Percentiles rank a stretch among this genome's conserved stretches.
Evolutionary conservation across 768 basidiomycete species (phyloP).

Genomic region (Saitozyma sp.): DNA sequence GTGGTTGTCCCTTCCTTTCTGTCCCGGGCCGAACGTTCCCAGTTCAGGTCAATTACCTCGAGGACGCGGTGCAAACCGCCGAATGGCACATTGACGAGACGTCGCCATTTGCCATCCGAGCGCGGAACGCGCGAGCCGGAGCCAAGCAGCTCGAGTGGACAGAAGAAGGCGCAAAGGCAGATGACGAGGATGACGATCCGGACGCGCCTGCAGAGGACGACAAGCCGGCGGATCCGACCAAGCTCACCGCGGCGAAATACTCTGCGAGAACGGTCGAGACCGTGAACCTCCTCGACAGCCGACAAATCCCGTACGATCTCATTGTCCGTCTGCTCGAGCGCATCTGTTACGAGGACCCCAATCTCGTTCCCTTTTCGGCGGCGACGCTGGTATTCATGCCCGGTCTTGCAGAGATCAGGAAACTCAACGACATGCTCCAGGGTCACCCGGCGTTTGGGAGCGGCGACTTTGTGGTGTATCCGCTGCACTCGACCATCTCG

Average conservation of each 20-base stretch:
- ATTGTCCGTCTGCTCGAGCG: slow-evolving; percentile 78
- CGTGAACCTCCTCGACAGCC: slow-evolving; percentile 81
- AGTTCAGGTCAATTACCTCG: slow-evolving; percentile 78
- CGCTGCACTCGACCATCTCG: slow-evolving; percentile 88
- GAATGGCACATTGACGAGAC: slow-evolving; percentile 74
- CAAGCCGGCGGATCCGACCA: slow-evolving; percentile 43
- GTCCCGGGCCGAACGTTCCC: slow-evolving; percentile 96
- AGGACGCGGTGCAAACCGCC: slow-evolving; percentile 84
- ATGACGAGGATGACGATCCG: slow-evolving; percentile 66
- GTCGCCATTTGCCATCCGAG: slow-evolving; percentile 66
- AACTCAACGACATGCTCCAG: slow-evolving; percentile 73
- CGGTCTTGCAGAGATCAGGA: slow-evolving; percentile 88
- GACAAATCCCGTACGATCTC: slow-evolving; percentile 86
- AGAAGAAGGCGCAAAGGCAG: slow-evolving; percentile 63
- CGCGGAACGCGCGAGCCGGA: slow-evolving; percentile 52
- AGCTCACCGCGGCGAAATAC: slow-evolving; percentile 59
- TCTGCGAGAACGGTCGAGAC: slow-evolving; percentile 71
- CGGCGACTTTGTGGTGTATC: slow-evolving; percentile 70
- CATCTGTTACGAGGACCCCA: slow-evolving; percentile 69
- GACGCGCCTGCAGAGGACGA: slow-evolving; percentile 45
- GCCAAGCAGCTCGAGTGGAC: slow-evolving; percentile 74
- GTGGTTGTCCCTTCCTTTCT: slow-evolving; percentile 72
- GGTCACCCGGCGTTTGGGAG: slow-evolving; percentile 74
- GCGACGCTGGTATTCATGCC: slow-evolving; percentile 93
- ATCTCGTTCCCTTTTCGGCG: slow-evolving; percentile 63